Evolutionary conservation across 805 yeast genomes (phyloP).

Genomic region (Nakazawaea laoshanensis): DNA sequence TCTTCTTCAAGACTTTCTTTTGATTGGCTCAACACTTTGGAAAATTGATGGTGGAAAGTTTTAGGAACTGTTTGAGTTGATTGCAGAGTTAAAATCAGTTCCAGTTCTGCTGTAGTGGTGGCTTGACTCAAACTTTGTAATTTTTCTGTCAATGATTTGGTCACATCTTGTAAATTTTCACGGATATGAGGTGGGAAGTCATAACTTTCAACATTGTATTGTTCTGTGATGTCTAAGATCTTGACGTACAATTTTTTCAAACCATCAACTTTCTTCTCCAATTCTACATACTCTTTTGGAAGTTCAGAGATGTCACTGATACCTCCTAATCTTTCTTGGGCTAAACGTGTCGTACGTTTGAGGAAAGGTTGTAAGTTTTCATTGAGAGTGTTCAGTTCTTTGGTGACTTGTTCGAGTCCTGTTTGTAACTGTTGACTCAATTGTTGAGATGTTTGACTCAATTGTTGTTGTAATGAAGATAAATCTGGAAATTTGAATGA

Average conservation of each 20-base stretch:
- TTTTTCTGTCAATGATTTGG: conserved; percentile 46
- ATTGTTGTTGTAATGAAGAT: conserved; percentile 18
- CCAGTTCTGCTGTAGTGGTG: conserved; percentile 60
- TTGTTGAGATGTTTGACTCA: conserved; percentile 26
- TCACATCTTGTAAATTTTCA: conserved; percentile 57
- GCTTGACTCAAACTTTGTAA: conserved; percentile 54
- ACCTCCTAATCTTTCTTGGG: conserved; percentile 56
- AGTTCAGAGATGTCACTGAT: conserved; percentile 64
- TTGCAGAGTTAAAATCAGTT: conserved; percentile 34
- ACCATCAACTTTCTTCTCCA: conserved; percentile 62
- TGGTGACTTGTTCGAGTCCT: conserved; percentile 21
- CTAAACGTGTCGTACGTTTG: conserved; percentile 47
- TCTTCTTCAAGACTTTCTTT: conserved; percentile 20
- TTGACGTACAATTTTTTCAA: conserved; percentile 51
- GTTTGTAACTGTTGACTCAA: conserved; percentile 22
- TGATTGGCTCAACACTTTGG: conserved; percentile 33
- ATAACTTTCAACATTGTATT: conserved; percentile 67
- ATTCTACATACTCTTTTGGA: conserved; percentile 61
- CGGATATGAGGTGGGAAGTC: conserved; percentile 77
- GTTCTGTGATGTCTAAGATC: conserved; percentile 41
- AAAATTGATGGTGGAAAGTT: conserved; percentile 66
- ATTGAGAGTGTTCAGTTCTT: conserved; percentile 25
- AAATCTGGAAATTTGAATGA: conserved; percentile 24
- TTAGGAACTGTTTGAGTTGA: conserved; percentile 37
- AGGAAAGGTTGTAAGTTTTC: conserved; percentile 43